Evolutionary conservation across 768 basidiomycete genomes (phyloP).

Genomic region (Boletus barrowsii): DNA sequence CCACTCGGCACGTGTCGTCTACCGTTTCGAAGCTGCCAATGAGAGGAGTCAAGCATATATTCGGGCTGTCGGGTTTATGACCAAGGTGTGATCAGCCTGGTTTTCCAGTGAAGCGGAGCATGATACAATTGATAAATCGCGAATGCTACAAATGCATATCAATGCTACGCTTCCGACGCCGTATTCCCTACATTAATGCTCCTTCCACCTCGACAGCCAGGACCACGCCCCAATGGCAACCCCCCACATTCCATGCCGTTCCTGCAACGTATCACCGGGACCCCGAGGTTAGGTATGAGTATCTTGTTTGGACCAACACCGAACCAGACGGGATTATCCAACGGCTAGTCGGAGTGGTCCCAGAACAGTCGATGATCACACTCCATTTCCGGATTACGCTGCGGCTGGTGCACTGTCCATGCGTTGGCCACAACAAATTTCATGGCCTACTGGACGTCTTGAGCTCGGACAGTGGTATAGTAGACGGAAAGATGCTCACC

Average conservation of each 20-base stretch:
- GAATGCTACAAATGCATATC: neutral
- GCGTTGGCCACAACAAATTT: conserved; percentile 89
- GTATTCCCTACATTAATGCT: neutral
- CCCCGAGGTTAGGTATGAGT: neutral
- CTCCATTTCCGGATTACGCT: conserved; percentile 59
- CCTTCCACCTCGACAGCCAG: neutral
- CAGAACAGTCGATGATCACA: conserved; percentile 45
- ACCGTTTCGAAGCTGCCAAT: too few species aligned
- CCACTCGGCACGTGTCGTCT: too few species aligned
- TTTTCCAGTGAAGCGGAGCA: neutral
- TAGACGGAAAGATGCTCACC: conserved; percentile 17
- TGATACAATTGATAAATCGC: neutral
- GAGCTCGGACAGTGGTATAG: neutral
- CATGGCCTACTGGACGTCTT: conserved; percentile 53
- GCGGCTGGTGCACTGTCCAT: conserved; percentile 63
- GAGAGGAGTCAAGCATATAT: too few species aligned
- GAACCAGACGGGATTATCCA: neutral
- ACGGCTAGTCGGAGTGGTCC: conserved; percentile 25
- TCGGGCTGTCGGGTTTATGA: too few species aligned
- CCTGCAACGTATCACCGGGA: neutral
- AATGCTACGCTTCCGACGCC: neutral
- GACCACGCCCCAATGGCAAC: neutral
- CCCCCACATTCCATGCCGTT: neutral
- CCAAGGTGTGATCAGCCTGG: too few species aligned
- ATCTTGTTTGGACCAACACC: neutral